Percentiles rank a stretch among this genome's conserved stretches.
phyloP scores from a whole-genome alignment of 2,329 filamentous ascomycete species.

The Claviceps humidiphila region DNA sequence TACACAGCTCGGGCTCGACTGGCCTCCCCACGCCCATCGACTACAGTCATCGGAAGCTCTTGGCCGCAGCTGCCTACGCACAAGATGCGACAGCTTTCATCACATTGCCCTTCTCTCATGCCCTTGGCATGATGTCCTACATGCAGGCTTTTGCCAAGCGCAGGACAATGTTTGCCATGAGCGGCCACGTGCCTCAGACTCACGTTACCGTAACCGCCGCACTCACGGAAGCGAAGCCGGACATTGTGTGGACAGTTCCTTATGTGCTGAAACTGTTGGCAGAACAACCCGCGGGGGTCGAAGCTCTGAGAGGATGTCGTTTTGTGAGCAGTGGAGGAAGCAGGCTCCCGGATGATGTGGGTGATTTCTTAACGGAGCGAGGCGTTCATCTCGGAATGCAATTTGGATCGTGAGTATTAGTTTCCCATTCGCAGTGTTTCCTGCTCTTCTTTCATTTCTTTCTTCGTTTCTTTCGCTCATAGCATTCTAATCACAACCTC shows the following conservation, averaged over 20 bases:
- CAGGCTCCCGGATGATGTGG: conserved; percentile 42
- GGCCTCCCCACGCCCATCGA: conserved; percentile 50
- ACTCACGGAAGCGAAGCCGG: conserved; percentile 28
- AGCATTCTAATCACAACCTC: too few relatives aligned
- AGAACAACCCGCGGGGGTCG: conserved; percentile 41
- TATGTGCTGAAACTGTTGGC: conserved; percentile 49
- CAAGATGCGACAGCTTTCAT: conserved; percentile 35
- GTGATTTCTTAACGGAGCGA: conserved; percentile 33
- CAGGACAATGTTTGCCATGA: conserved; percentile 39
- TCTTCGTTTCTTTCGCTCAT: background rate
- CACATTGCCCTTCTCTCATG: conserved; percentile 45
- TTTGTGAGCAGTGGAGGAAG: conserved; percentile 43
- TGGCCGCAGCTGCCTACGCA: conserved; percentile 31
- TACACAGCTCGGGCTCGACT: conserved; percentile 33
- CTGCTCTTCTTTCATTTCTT: background rate
- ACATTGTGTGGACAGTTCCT: conserved; percentile 46
- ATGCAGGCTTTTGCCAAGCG: conserved; percentile 36
- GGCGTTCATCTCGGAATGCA: conserved; percentile 41
- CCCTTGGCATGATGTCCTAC: conserved; percentile 41
- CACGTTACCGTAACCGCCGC: conserved; percentile 29
- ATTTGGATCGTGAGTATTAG: conserved; percentile 35
- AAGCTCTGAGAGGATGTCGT: conserved; percentile 29
- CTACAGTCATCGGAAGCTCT: conserved; percentile 36
- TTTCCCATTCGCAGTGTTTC: background rate
- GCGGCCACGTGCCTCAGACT: conserved; percentile 41